Evolutionary conservation across 2,329 filamentous ascomycete species (phyloP).

Genomic region (Dothiorella sarmentorum): DNA sequence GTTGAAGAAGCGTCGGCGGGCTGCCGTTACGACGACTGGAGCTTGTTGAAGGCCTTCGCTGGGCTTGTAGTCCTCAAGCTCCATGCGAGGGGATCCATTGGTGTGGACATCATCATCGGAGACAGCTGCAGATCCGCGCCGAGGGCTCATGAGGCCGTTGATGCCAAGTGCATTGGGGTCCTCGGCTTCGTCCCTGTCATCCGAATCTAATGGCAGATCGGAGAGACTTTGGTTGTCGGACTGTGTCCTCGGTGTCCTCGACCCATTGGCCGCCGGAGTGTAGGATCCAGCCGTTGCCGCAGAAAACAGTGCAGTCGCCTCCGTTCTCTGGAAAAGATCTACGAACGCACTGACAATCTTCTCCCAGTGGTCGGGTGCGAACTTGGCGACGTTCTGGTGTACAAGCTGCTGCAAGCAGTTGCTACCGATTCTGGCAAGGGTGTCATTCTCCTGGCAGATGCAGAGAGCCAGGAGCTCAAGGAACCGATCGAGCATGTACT

Average conservation of each 20-base stretch:
- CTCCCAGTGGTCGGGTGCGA: constrained; percentile 80
- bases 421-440: constrained; percentile 93
- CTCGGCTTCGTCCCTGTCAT: constrained; percentile 25
- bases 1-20: constrained; percentile 94
- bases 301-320: constrained; percentile 91
- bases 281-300: constrained; percentile 58
- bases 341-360: constrained; percentile 96
- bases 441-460: constrained; percentile 99
- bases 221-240: constrained; percentile 29
- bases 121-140: constrained; percentile 31
- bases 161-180: constrained; percentile 44
- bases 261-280: constrained; percentile 38
- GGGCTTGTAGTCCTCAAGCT: constrained; percentile 82
- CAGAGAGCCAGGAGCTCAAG: constrained; percentile 89
- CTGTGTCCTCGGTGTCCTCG: constrained; percentile 38
- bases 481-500: constrained; percentile 98
- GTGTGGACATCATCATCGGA: constrained; percentile 30
- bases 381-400: constrained; percentile 92
- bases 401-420: constrained; percentile 98
- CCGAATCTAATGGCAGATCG: constrained; percentile 32
- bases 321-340: constrained; percentile 90
- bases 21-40: constrained; percentile 86
- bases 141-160: constrained; percentile 36
- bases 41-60: constrained; percentile 69
- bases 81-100: constrained; percentile 40